Base-by-base conservation (phyloP, 495 filamentous ascomycete genomes). In the Penicillium turbatum region DNA sequence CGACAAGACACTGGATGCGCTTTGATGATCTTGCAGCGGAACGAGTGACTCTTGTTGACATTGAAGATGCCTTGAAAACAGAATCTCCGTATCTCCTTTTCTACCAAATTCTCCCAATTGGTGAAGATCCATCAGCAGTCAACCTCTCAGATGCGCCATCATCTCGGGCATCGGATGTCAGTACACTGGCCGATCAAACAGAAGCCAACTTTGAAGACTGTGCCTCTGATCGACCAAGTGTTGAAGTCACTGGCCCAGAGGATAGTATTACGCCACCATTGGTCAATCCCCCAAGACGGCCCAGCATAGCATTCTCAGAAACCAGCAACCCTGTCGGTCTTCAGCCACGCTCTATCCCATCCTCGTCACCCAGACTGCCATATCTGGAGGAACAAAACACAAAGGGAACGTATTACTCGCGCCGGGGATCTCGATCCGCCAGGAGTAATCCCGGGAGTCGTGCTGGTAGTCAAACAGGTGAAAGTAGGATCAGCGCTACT, bases 31-130 rank as follows among this genome's bases (percentile, higher is more conserved):
- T 97, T 31, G 84, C 82, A 0, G 58, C 65, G 15, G 81, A 88
- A 36, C 81, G 93, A 35, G 87, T 96, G 3, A 76, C 73, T 2
- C 71, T 84, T 35, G 83, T 96, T 36, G 86, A 96, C 57, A 87
- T 93, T 49, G 85, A 90, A 44, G 75, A 88, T 52, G 79, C 82
- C 32, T 69, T 97, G 47, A 83, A 81, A 49, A 79, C 85, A n/a
- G 92, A 96, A 64, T 92, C 87, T 55, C 92, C 93, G 4, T 98
- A 98, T 59, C 79, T 98, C 2, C 73, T 98, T 0, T 96, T 97
- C 69, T 98, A 96, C 61, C 92, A 96, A 66, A 91, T 97, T 35
- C 78, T 90, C 32, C 93, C 92, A 0, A 87, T 95, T 55, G 81
- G 87, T 27, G 86, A 87, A 40, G 83, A 88, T 42, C 72, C 80